Evolutionary conservation across 208 protist species (phyloP), one percentile per base, ranked within the genome.

Genomic region (Trichomonas vaginalis): DNA sequence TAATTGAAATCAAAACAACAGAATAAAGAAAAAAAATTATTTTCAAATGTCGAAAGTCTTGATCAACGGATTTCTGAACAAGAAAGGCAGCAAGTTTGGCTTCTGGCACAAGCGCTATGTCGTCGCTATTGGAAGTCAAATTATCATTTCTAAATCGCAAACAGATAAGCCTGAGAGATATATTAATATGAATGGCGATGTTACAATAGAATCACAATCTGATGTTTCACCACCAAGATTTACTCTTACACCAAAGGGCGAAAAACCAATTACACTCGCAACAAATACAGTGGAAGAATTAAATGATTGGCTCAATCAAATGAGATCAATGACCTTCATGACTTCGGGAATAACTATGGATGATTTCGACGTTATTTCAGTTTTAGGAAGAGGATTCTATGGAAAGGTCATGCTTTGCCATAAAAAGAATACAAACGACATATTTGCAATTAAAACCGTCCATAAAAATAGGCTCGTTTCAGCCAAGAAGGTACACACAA

Each of bases 361-460:
- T 40, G 40, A 51, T 92, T 92, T 92, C 45, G 86, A 92, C 51
- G 46, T 92, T 23, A 51, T 92, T 35, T 92, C 86, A 23, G 86
- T 92, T 92, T 9, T 92, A 0, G 86, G 86, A 6, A 6, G 37
- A 37, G 86, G 86, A 35, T 92, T 48, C 37, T 92, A 92, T 32
- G 86, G 86, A 51, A 92, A 92, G 56, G 86, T 92, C 0, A 92
- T 92, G 86, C 45, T 92, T 27, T 92, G 86, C 45, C 40, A 92
- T 1, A 42, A 92, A 32, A 92, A 92, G n/a, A 48, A 51, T 8
- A 51, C 86, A 48, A n/a, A 92, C 0, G 37, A 92, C 17, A n/a
- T 56, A 39, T 92, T 48, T 47, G 86, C 86, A 6, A 51, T 92
- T 27, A 92, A 92, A 92, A 92, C 86, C 6, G 86, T 92, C 37